Percentiles rank a stretch among this genome's conserved stretches.
Evolutionary conservation across 1,284 basidiomycete genomes (phyloP).

Genomic region (Rhodotorula sp.): DNA sequence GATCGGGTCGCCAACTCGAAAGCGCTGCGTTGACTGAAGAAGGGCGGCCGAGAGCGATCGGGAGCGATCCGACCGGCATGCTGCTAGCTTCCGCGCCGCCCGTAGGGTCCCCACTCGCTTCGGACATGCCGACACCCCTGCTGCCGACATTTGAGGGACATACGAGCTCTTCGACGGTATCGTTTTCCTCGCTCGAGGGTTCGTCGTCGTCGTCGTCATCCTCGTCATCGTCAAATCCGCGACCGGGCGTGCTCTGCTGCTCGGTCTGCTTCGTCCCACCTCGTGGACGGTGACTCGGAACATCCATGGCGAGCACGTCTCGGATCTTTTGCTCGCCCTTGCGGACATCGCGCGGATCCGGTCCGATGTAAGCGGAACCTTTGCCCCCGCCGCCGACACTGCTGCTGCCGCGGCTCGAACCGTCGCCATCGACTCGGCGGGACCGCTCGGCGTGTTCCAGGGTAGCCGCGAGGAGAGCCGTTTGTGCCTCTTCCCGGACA

Average conservation of each 20-base stretch:
- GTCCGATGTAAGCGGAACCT: not conserved
- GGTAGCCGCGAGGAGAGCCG: not conserved
- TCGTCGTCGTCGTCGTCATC: not conserved
- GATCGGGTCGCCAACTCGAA: conserved; percentile 28
- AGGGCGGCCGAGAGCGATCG: conserved; percentile 32
- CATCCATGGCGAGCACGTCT: conserved; percentile 41
- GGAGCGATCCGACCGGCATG: conserved; percentile 29
- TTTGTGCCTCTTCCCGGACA: conserved; percentile 2
- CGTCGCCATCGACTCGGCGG: not conserved
- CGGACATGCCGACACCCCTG: not conserved
- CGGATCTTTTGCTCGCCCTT: conserved; percentile 36
- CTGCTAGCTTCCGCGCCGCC: not conserved
- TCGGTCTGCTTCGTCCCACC: not conserved
- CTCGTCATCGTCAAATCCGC: conserved; percentile 1
- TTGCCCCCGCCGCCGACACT: not conserved
- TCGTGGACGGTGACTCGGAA: conserved; percentile 35
- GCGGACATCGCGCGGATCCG: conserved; percentile 11
- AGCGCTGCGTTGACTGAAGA: conserved; percentile 15
- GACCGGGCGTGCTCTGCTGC: not conserved
- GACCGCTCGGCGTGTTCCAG: conserved; percentile 2
- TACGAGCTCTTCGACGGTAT: not conserved
- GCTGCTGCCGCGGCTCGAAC: not conserved
- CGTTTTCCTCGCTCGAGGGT: not conserved
- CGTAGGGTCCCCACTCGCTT: not conserved
- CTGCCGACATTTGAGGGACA: not conserved